Base-by-base conservation (phyloP, 306 rosid genomes). In the Prunus mongolica region DNA sequence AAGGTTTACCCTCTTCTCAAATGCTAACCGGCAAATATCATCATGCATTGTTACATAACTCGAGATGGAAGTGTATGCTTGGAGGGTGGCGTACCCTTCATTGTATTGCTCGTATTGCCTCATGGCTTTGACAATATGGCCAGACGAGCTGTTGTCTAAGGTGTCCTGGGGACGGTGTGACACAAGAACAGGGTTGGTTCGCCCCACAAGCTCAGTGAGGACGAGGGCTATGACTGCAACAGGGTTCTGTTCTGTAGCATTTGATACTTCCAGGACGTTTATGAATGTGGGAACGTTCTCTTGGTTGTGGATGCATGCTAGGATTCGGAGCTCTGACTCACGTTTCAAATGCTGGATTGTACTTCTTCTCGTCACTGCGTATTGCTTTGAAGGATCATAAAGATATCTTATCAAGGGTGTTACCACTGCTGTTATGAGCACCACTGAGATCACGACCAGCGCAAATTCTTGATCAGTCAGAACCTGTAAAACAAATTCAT, bases 211-310 rank as follows among this genome's bases (percentile, higher is more conserved):
- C 88, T 92, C 90, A 3, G 79, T 71, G 18, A 92, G 86, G 34
- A 73, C 20, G 4, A 92, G 82, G 55, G 89, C 90, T 65, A 83
- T 87, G 3, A 51, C 89, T 2, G n/a, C 69, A 45, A 85, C 56
- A 2, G 44, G 79, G 84, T 84, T 90, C 49, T 87, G 90, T 70
- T 24, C 50, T 32, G 86, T 78, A 46, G 97, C 96, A 81, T 81
- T 66, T 16, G 97, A 87, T 30, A 83, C 90, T 74, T 90, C 91
- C 18, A 90, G 67, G 50, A 90, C 69, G 79, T 88, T 90, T 19
- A 90, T 56, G 41, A 85, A 27, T 30, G 89, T 80, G n/a, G 88
- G 83, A 14, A 90, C 72, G 45, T 56, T 79, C 9, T 90, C 96
- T 0, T 54, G 71, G 64, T 77, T 60, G 65, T 84, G 83, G 24